Conservation (phyloP, 23 red algal genomes). For the Agarophyton chilense region DNA sequence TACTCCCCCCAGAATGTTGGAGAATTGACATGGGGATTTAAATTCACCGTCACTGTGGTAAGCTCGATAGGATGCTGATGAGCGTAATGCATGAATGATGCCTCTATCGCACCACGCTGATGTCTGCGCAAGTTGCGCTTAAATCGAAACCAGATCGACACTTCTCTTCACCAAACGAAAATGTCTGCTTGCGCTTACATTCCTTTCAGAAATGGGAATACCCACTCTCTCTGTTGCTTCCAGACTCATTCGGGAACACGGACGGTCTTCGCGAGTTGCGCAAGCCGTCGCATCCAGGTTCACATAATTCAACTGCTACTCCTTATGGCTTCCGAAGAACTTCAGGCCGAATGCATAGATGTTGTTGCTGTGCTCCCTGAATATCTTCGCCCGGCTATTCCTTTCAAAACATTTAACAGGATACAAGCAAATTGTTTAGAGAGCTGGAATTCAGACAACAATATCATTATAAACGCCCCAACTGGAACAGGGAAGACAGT, state of each 20-base stretch:
- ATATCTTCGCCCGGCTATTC: conserved; percentile 18
- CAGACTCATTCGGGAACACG: too few species aligned
- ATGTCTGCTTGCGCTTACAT: not conserved
- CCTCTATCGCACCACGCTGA: not conserved
- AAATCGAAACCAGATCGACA: not conserved
- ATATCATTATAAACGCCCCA: conserved; percentile 71
- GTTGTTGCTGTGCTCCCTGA: conserved; percentile 23
- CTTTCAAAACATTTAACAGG: conserved; percentile 59
- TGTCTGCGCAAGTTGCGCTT: not conserved
- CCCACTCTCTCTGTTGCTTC: too few species aligned
- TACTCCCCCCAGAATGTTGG: conserved; percentile 52
- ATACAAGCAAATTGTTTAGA: conserved; percentile 73
- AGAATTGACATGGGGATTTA: conserved; percentile 39
- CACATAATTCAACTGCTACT: not conserved
- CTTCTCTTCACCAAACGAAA: not conserved
- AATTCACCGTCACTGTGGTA: conserved; percentile 12
- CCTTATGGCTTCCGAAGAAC: not conserved
- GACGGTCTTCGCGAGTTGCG: too few species aligned
- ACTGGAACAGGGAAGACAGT: conserved; percentile 74
- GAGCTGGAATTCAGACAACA: conserved; percentile 49
- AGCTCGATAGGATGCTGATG: conserved; percentile 1
- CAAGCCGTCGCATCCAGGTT: not conserved
- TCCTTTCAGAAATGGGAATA: not conserved
- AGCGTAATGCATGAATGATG: not conserved
- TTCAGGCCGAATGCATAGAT: not conserved